These are phyloP conservation scores for Kuraishia molischiana DNA, from an alignment of 805 yeast genomes.

Conservation along the genomic window DNA sequence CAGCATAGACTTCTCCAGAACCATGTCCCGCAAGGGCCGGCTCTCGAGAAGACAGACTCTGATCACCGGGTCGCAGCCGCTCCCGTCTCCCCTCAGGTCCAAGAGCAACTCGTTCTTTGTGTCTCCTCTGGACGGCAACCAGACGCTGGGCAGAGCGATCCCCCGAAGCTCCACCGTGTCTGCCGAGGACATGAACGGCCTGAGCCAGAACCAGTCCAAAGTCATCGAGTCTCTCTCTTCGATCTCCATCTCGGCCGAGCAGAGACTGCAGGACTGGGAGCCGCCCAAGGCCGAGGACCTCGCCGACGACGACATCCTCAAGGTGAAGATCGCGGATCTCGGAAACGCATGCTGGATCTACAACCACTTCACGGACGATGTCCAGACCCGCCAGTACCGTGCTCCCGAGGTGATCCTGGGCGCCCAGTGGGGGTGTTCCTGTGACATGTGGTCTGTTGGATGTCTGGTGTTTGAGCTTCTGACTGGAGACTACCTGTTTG, in stretches of 20 bases:
- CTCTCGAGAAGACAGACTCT: constrained; percentile 63
- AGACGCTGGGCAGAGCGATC: not conserved
- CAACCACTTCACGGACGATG: constrained; percentile 78
- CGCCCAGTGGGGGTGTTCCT: constrained; percentile 87
- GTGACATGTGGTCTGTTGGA: constrained; percentile 95
- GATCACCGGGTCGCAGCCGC: constrained; percentile 86
- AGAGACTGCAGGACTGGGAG: constrained; percentile 13
- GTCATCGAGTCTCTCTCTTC: constrained; percentile 27
- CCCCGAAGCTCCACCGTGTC: not conserved
- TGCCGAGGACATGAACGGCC: not conserved
- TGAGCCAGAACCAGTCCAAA: constrained; percentile 6
- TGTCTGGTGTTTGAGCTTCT: constrained; percentile 83
- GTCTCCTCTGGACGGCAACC: not conserved
- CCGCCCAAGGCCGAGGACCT: constrained; percentile 27
- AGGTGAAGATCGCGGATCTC: constrained; percentile 84
- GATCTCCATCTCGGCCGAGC: constrained; percentile 23
- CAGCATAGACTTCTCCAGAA: not conserved
- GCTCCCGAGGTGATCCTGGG: constrained; percentile 84
- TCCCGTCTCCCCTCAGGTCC: constrained; percentile 79
- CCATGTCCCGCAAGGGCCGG: constrained; percentile 19
- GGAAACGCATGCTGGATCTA: constrained; percentile 86
- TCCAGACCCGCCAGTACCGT: constrained; percentile 88
- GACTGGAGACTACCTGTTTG: constrained; percentile 92
- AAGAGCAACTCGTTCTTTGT: constrained; percentile 15
- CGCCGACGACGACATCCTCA: constrained; percentile 42